Conservation (phyloP, 2,329 filamentous ascomycete species). For the Trichoderma citrinoviride region DNA sequence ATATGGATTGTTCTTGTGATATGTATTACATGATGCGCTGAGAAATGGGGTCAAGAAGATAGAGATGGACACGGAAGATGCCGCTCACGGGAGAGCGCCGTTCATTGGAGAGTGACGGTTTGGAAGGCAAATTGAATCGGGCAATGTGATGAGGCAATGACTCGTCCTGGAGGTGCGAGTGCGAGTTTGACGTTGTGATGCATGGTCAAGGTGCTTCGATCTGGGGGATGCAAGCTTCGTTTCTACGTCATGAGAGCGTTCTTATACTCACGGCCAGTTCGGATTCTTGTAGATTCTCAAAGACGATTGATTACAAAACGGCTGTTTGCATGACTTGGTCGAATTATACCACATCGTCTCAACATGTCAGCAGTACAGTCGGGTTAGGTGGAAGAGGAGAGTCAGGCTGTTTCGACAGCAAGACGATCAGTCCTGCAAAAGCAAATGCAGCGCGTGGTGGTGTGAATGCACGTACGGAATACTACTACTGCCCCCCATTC, state of each 20-base stretch:
- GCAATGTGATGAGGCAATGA: neutral
- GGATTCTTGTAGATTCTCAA: neutral
- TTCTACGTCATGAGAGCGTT: neutral
- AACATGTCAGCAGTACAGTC: neutral
- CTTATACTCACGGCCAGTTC: too few species aligned
- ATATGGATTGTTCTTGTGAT: neutral
- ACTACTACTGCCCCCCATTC: neutral
- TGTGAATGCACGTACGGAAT: neutral
- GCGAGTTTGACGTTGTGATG: neutral
- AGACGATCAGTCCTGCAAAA: neutral
- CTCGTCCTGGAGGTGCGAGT: neutral
- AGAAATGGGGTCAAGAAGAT: neutral
- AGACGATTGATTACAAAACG: neutral
- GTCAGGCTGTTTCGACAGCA: neutral
- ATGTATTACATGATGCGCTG: neutral
- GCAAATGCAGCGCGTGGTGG: neutral
- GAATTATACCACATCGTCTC: neutral
- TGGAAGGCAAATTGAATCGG: neutral
- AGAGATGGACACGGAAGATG: neutral
- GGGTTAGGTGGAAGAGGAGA: neutral
- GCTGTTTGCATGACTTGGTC: neutral
- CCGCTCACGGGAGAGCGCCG: neutral
- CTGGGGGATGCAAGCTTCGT: neutral
- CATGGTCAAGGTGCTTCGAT: too few species aligned
- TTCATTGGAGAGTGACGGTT: too few species aligned